A percentile compares a stretch with the other conserved stretches of the same genome.
phyloP scores from a whole-genome alignment of 148 eudicot species.

The Polygonum aviculare region DNA sequence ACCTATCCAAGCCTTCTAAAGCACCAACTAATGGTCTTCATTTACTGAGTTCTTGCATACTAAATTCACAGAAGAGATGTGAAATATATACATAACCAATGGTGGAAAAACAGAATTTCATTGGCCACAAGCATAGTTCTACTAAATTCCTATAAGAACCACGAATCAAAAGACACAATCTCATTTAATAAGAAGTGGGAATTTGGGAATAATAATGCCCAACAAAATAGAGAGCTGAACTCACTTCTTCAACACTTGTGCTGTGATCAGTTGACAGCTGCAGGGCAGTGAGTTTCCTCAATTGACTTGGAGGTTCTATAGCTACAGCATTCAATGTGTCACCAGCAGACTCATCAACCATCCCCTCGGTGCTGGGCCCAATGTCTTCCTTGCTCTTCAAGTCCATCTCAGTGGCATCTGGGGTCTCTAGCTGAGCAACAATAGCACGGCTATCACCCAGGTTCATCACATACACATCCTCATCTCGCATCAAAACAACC shows the following conservation, averaged over 20 bases:
- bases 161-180: neutral
- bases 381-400: conserved; percentile 21
- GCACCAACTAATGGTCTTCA: neutral
- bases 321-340: conserved; percentile 28
- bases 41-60: neutral
- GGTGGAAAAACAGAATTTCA: neutral
- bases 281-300: conserved; percentile 58
- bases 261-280: conserved; percentile 98
- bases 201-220: neutral
- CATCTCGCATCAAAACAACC: conserved; percentile 90
- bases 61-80: neutral
- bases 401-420: conserved; percentile 28
- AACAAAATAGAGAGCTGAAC: conserved; percentile 9
- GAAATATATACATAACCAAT: neutral
- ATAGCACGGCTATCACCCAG: conserved; percentile 97
- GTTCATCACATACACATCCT: conserved; percentile 99
- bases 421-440: conserved; percentile 61
- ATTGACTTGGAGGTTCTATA: conserved; percentile 33
- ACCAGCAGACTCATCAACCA: conserved; percentile 54
- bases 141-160: neutral
- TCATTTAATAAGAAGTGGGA: neutral
- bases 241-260: conserved; percentile 90
- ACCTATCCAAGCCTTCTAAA: neutral
- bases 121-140: neutral
- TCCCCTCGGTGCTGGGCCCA: conserved; percentile 44